Base-by-base conservation (phyloP, 2,329 filamentous ascomycete genomes). In the Penicillium sp. region DNA sequence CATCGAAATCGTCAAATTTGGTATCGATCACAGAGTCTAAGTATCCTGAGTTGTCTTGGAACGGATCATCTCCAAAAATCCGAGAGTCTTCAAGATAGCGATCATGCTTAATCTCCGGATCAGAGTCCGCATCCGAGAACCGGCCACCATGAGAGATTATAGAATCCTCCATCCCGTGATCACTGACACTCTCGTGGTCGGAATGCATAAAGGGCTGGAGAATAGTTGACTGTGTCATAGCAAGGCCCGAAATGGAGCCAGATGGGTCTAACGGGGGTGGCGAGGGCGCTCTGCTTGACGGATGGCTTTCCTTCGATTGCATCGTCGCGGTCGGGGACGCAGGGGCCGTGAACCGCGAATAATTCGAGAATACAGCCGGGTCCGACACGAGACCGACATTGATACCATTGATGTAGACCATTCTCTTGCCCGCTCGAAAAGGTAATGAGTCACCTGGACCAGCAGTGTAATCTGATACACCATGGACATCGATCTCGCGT, bases 361-460 rank as follows among this genome's bases (percentile, higher is more conserved):
- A 72, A 23, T 73, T 76, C 4, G 74, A 72, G 47, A 81, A 80
- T n/a, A 76, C 74, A 3, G 72, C 69, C 3, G 75, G 70, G 54
- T 80, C 76, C 4, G 78, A 79, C 16, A 81, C 66, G 4, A 81
- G 60, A 43, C 75, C 70, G 18, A 75, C 66, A 51, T 74, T 74
- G 24, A 81, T 71, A 50, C 74, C 73, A 24, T 71, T 69, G 7
- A 81, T 56, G 9, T 69, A 73, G 49, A 82, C 62, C 18, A 72
- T 67, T 23, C 79, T 73, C 64, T 76, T 79, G 41, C 74, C 70
- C 36, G 66, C 63, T 23, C 70, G 64, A 38, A 53, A 48, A 52
- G 60, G 58, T 47, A 61, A 9, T 10, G 46, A 58, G 47, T 70
- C 58, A 31, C 64, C 50, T 9, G 59, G 24, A 15, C 28, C 45